phyloP scores from a whole-genome alignment of 345 rosid genomes.

The Melaleuca alternifolia region DNA sequence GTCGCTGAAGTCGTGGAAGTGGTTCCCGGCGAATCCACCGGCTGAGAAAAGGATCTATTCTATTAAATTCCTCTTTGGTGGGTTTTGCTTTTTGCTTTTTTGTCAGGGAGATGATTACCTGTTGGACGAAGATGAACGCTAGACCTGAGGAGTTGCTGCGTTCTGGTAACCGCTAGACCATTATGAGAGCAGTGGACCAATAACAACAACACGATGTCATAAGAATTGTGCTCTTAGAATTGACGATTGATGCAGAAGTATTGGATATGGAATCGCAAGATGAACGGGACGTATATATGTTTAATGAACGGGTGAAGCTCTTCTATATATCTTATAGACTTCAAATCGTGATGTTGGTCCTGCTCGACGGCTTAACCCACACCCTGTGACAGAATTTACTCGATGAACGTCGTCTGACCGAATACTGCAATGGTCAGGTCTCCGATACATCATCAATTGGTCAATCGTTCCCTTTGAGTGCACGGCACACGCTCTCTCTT shows the following conservation, averaged over 20 bases:
- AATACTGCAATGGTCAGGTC: not conserved
- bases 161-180: too few species aligned
- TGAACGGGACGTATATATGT: not conserved
- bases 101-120: constrained; percentile 31
- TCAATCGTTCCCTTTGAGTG: not conserved
- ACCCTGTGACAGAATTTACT: not conserved
- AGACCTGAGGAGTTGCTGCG: not conserved
- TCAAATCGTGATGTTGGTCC: not conserved
- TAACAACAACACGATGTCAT: too few species aligned
- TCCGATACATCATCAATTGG: not conserved
- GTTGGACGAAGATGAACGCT: constrained; percentile 32
- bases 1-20: constrained; percentile 25
- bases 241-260: too few species aligned
- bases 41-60: constrained; percentile 6
- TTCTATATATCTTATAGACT: not conserved
- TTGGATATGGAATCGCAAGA: not conserved
- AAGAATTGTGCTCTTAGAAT: too few species aligned
- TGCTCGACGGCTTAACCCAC: not conserved
- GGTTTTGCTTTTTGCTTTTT: not conserved
- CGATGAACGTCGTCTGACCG: not conserved
- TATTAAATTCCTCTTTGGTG: not conserved
- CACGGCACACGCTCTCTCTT: too few species aligned
- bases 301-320: not conserved
- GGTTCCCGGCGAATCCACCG: constrained; percentile 21
- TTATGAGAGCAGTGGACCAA: too few species aligned